Base-by-base conservation (phyloP, 257 asterid genomes). In the Gynochthodes officinalis region DNA sequence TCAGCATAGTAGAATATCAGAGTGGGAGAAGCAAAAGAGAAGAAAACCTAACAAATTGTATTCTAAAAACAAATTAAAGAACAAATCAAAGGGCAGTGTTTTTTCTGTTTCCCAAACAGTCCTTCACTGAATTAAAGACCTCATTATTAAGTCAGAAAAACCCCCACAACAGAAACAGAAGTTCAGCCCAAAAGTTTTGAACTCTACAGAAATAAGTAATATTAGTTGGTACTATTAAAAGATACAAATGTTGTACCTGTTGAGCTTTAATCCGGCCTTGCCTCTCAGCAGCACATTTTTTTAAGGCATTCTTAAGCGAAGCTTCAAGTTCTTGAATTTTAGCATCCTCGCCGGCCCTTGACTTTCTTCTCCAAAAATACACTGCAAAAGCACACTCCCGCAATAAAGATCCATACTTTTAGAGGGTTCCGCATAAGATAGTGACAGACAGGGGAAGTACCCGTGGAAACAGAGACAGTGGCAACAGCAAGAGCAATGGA, bases 181-280 rank as follows among this genome's bases (percentile, higher is more conserved):
- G 18, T 46, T 6, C 50, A 11, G 1, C 11, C 11, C 50, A 46
- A 13, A 46, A 46, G 15, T 13, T 13, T n/a, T n/a, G n/a, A n/a
- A n/a, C n/a, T n/a, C 48, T 10, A 23, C 25, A 53, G n/a, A 37
- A 28, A 40, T 7, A 6, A 40, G 42, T 25, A 3, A 1, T 5
- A 35, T 54, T 23, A 32, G 64, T 4, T 40, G 6, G 63, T 23
- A 21, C 7, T 21, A 42, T 37, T 23, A 65, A 57, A 48, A n/a
- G 15, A 11, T 27, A 54, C 52, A 63, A 28, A 19, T 35, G n/a
- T 54, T 15, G 25, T 44, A 89, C 98, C 96, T 85, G 85, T 57
- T 94, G 96, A 84, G 97, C 97, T 85, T 96, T 87, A 72, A 88
- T 86, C 64, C 97, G 94, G 66, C 98, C 98, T 75, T 84, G 92